A percentile compares a stretch with the other conserved stretches of the same genome.
These are phyloP conservation scores for Globisporangium parvum DNA, from an alignment of 352 stramenopile species.

Conservation along the genomic window DNA sequence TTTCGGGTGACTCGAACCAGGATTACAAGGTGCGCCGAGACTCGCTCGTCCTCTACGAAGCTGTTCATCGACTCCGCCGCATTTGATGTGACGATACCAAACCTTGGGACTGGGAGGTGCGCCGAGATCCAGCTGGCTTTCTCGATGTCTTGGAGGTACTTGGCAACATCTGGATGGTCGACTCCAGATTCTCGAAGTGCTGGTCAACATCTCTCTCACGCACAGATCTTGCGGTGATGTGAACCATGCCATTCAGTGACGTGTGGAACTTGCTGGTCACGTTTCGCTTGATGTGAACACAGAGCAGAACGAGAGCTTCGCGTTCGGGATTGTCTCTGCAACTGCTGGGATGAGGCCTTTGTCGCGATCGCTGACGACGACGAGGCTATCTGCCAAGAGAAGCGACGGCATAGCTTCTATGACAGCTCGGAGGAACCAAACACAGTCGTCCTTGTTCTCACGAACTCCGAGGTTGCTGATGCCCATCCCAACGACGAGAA, in stretches of 20 bases:
- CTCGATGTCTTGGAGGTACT: neutral
- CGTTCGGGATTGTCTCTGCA: neutral
- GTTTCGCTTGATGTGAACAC: conserved; percentile 4
- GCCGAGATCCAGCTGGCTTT: neutral
- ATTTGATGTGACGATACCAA: neutral
- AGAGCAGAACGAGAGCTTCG: neutral
- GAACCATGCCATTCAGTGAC: neutral
- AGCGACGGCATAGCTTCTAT: neutral
- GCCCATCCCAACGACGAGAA: neutral
- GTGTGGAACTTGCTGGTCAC: neutral
- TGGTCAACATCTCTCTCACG: no score
- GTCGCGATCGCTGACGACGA: neutral
- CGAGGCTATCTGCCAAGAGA: neutral
- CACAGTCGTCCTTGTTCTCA: conserved; percentile 2
- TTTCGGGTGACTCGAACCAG: no score
- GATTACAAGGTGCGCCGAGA: neutral
- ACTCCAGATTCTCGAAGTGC: no score
- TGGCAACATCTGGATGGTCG: neutral
- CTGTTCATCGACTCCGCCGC: neutral
- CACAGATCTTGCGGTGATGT: no score
- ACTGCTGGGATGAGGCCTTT: neutral
- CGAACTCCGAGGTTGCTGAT: neutral
- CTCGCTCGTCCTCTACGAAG: neutral
- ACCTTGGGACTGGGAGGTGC: neutral
- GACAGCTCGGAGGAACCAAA: neutral